Percentiles rank a stretch among this genome's conserved stretches.
These are phyloP conservation scores for Pyrenula massariospora DNA, from an alignment of 495 filamentous ascomycete genomes.

Conservation along the genomic window DNA sequence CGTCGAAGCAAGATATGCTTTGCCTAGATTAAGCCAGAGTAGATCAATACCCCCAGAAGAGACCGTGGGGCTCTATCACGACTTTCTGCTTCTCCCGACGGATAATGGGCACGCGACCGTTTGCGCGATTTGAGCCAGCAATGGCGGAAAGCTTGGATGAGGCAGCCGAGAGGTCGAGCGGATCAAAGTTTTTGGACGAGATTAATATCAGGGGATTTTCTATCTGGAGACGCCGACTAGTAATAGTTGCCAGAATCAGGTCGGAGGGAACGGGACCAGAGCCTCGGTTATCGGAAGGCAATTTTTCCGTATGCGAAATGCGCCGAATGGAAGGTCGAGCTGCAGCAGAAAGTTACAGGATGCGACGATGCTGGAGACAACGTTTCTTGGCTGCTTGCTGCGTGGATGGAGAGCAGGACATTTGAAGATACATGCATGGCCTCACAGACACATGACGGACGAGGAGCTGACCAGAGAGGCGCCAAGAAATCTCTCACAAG, in stretches of 20 bases:
- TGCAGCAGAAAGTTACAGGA: no score
- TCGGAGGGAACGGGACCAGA: no score
- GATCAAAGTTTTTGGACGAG: not conserved
- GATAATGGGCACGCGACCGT: not conserved
- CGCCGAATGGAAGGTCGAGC: no score
- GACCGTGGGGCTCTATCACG: constrained; percentile 1
- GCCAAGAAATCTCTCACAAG: no score
- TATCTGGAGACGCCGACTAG: not conserved
- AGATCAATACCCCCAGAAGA: not conserved
- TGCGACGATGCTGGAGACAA: no score
- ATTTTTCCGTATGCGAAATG: not conserved
- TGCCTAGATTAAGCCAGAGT: constrained; percentile 4
- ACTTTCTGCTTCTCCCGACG: not conserved
- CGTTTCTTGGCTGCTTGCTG: no score
- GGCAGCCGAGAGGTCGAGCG: not conserved
- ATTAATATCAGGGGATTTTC: not conserved
- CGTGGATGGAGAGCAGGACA: no score
- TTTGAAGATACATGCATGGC: no score
- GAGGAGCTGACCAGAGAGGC: no score
- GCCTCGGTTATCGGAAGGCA: not conserved
- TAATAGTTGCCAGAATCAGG: no score
- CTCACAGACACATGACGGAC: no score
- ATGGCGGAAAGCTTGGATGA: not conserved
- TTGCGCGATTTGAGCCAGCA: not conserved
- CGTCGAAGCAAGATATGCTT: not conserved